A percentile compares a stretch with the other conserved stretches of the same genome.
These are phyloP conservation scores for Pythium dissotocum DNA, from an alignment of 352 stramenopile species.

Conservation along the genomic window DNA sequence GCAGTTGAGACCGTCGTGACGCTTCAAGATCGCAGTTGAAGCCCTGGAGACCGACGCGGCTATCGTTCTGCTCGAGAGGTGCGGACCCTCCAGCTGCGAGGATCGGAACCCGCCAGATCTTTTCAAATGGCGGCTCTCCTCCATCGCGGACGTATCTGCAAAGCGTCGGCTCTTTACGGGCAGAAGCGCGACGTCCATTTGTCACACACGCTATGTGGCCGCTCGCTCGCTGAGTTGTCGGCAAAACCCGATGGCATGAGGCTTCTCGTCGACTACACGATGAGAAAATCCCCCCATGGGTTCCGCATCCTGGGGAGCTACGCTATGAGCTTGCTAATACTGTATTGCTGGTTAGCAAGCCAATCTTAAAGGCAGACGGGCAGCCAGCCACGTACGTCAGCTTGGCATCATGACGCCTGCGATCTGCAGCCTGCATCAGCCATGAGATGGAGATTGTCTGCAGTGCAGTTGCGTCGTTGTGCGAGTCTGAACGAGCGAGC, in stretches of 20 bases:
- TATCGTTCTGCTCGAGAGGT: not conserved
- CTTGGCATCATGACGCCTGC: not conserved
- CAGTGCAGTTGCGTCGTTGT: not conserved
- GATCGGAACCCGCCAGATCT: not conserved
- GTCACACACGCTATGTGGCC: conserved; percentile 5
- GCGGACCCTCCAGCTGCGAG: not conserved
- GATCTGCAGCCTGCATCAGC: too few species aligned
- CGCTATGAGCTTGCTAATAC: too few species aligned
- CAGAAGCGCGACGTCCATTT: conserved; percentile 2
- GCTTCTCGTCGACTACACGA: not conserved
- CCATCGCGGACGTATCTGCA: not conserved
- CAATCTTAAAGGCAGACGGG: not conserved
- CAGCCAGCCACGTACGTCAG: not conserved
- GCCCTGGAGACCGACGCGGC: not conserved
- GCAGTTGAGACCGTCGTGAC: not conserved
- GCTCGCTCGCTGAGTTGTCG: not conserved
- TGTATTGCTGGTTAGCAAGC: not conserved
- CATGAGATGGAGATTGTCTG: not conserved
- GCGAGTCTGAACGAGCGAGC: not conserved
- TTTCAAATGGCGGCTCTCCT: not conserved
- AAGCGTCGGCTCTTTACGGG: not conserved
- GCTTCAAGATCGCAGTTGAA: not conserved
- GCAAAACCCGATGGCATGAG: not conserved
- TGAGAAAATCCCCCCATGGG: not conserved
- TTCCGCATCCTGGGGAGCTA: not conserved